These are phyloP conservation scores for Rubia peregrina DNA, from an alignment of 305 asterid species.

Conservation along the genomic window DNA sequence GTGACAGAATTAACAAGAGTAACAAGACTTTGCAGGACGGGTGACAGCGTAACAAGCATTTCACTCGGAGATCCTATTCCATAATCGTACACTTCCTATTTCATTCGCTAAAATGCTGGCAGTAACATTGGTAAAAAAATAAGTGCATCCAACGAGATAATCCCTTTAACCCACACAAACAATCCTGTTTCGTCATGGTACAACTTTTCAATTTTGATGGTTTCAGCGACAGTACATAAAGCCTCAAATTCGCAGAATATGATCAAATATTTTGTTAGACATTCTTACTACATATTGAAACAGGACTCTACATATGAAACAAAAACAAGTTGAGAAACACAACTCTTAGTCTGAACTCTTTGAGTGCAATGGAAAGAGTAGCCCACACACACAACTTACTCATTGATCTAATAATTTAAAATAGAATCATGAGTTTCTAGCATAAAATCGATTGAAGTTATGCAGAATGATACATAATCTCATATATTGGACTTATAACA, in stretches of 20 bases:
- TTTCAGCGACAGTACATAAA: neutral
- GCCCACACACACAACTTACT: too few species aligned
- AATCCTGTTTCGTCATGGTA: neutral
- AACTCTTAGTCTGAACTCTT: too few species aligned
- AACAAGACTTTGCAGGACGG: neutral
- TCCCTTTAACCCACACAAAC: neutral
- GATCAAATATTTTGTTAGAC: neutral
- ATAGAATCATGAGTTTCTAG: too few species aligned
- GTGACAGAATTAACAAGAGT: too few species aligned
- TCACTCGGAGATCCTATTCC: neutral
- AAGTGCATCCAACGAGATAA: neutral
- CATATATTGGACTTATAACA: too few species aligned
- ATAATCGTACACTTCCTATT: neutral
- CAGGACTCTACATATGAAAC: too few species aligned
- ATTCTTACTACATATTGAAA: neutral
- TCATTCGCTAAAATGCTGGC: neutral
- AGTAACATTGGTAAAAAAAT: neutral
- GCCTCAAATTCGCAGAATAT: neutral
- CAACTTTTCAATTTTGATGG: neutral
- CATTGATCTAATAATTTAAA: too few species aligned
- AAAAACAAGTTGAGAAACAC: neutral
- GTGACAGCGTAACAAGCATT: neutral
- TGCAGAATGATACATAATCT: too few species aligned
- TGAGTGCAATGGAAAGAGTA: too few species aligned
- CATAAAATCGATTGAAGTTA: too few species aligned